Evolutionary conservation across 148 eudicot species (phyloP).

Genomic region (Silene conica): DNA sequence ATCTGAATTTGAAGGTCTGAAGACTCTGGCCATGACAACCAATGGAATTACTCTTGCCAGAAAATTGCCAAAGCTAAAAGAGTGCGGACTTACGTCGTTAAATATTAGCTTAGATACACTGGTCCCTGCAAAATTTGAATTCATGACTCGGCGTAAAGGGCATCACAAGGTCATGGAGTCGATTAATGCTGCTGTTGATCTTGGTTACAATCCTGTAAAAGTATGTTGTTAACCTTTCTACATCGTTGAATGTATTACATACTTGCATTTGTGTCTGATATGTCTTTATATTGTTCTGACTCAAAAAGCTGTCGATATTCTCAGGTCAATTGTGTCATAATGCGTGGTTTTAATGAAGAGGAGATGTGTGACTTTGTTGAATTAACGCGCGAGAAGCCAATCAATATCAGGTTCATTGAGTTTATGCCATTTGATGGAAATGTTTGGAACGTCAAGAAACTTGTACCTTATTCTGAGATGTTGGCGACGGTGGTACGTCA

Average conservation of each 20-base stretch:
- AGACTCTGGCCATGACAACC: conserved; percentile 82
- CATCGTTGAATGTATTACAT: not conserved
- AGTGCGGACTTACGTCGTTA: conserved; percentile 63
- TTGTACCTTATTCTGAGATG: conserved; percentile 80
- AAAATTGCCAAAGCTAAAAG: conserved; percentile 82
- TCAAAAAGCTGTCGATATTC: not conserved
- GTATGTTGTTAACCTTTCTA: conserved; percentile 31
- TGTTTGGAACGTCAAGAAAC: conserved; percentile 96
- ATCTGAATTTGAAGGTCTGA: conserved; percentile 68
- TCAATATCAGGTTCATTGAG: conserved; percentile 84
- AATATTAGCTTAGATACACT: conserved; percentile 91
- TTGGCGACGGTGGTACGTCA: conserved; percentile 75
- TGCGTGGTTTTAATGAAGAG: conserved; percentile 97
- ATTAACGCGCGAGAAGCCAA: conserved; percentile 72
- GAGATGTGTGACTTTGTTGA: conserved; percentile 94
- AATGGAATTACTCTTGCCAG: conserved; percentile 78
- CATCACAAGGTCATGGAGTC: conserved; percentile 83
- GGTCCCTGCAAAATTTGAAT: conserved; percentile 79
- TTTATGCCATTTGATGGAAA: conserved; percentile 99
- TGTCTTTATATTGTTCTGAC: not conserved
- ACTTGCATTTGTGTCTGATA: not conserved
- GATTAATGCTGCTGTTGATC: conserved; percentile 63
- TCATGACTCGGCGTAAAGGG: conserved; percentile 88
- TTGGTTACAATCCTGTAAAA: conserved; percentile 88
- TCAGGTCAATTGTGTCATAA: conserved; percentile 91